Evolutionary conservation across 768 basidiomycete species (phyloP).

Genomic region (Boletus tomentosulus): DNA sequence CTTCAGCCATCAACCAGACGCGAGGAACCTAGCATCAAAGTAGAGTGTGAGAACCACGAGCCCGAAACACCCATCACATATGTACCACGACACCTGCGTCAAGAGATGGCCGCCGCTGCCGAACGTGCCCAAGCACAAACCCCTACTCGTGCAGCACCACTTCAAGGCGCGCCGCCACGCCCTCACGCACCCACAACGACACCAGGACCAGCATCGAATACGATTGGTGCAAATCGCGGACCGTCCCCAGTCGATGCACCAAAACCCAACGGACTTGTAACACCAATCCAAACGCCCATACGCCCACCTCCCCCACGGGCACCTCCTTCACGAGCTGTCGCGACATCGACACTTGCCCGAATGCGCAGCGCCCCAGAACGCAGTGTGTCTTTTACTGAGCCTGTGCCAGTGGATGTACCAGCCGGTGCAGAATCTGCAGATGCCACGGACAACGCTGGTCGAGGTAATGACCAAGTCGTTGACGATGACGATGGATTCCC

Average conservation of each 20-base stretch:
- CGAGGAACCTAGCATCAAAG: slow-evolving; percentile 13
- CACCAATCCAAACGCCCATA: slow-evolving; percentile 34
- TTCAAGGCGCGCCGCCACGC: neutral
- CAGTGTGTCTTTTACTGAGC: slow-evolving; percentile 8
- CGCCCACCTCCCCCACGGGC: slow-evolving; percentile 17
- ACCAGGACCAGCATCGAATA: neutral
- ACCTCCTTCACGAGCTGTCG: slow-evolving; percentile 3
- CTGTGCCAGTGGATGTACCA: neutral
- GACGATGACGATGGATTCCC: slow-evolving; percentile 38
- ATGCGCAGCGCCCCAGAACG: slow-evolving; percentile 9
- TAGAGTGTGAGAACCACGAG: slow-evolving; percentile 9
- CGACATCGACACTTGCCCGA: slow-evolving; percentile 14
- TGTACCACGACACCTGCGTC: slow-evolving; percentile 40
- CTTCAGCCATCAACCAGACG: neutral
- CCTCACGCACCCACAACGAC: neutral
- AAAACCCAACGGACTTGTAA: slow-evolving; percentile 24
- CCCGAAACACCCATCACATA: slow-evolving; percentile 28
- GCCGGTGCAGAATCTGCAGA: neutral
- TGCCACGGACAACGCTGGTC: neutral
- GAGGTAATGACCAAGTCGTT: slow-evolving; percentile 25
- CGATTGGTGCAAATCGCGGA: neutral
- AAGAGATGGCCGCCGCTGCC: slow-evolving; percentile 12
- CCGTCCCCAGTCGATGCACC: neutral
- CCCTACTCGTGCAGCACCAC: neutral
- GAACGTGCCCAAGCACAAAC: slow-evolving; percentile 8